phyloP scores from a whole-genome alignment of 2,329 filamentous ascomycete genomes.

The Pyricularia grisea region DNA sequence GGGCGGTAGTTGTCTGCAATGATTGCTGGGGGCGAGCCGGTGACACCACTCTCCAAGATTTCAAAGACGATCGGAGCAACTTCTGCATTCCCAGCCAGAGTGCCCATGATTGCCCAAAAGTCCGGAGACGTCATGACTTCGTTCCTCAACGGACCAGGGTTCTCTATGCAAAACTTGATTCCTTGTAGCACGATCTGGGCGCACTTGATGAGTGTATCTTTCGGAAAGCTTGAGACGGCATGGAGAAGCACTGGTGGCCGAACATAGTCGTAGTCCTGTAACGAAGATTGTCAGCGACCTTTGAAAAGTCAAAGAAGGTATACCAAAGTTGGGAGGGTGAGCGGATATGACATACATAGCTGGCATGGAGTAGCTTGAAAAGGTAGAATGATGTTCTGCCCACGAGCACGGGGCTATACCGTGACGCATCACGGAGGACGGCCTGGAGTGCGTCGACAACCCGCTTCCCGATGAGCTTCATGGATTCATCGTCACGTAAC shows the following conservation, averaged over 20 bases:
- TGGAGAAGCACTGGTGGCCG: slow-evolving; percentile 88
- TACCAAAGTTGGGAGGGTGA: not conserved
- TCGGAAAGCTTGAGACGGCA: slow-evolving; percentile 78
- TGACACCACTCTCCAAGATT: slow-evolving; percentile 71
- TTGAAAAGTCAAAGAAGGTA: not conserved
- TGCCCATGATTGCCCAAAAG: slow-evolving; percentile 86
- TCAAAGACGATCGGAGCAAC: slow-evolving; percentile 74
- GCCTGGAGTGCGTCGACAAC: slow-evolving; percentile 74
- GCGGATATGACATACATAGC: slow-evolving; percentile 58
- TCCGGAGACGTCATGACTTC: slow-evolving; percentile 95
- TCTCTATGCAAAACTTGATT: slow-evolving; percentile 68
- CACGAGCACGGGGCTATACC: slow-evolving; percentile 74
- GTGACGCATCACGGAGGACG: slow-evolving; percentile 68
- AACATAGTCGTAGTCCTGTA: slow-evolving; percentile 77
- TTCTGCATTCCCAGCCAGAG: slow-evolving; percentile 58
- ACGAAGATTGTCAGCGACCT: slow-evolving; percentile 6
- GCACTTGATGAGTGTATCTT: slow-evolving; percentile 66
- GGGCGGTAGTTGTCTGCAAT: slow-evolving; percentile 95
- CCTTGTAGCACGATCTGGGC: slow-evolving; percentile 70
- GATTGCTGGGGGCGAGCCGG: slow-evolving; percentile 68
- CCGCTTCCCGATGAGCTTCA: slow-evolving; percentile 64
- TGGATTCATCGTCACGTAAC: slow-evolving; percentile 63
- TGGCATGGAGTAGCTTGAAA: slow-evolving; percentile 68
- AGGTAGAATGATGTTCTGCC: slow-evolving; percentile 83
- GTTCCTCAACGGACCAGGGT: slow-evolving; percentile 68